A percentile compares a stretch with the other conserved stretches of the same genome.
These are phyloP conservation scores for Epicoccum sorghinum DNA, from an alignment of 2,329 filamentous ascomycete genomes.

Conservation along the genomic window DNA sequence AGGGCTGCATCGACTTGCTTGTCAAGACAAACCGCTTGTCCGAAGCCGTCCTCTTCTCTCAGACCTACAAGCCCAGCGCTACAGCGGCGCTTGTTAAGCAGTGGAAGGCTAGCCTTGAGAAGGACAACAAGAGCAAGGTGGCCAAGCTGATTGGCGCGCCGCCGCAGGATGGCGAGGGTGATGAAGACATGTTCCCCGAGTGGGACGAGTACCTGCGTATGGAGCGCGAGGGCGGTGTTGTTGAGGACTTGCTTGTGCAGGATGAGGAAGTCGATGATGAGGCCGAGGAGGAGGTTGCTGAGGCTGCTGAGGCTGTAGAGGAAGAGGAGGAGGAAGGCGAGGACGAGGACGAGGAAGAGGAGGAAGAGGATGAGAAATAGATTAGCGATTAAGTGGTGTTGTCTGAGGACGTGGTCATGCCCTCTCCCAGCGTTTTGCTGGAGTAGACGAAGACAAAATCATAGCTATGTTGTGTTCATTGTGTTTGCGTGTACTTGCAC, in stretches of 20 bases:
- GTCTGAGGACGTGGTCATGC: too few species aligned
- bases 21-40: conserved; percentile 77
- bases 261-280: conserved; percentile 42
- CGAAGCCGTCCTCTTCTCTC: conserved; percentile 88
- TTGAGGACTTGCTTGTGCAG: conserved; percentile 43
- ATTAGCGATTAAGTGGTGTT: too few species aligned
- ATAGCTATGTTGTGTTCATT: too few species aligned
- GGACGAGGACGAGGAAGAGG: conserved; percentile 29
- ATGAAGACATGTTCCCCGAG: conserved; percentile 89
- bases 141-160: conserved; percentile 83
- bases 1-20: conserved; percentile 80
- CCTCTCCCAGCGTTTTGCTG: too few species aligned
- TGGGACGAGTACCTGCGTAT: conserved; percentile 90
- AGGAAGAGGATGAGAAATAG: conserved; percentile 11
- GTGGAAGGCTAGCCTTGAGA: conserved; percentile 87
- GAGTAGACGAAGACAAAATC: too few species aligned
- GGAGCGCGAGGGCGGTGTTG: conserved; percentile 71
- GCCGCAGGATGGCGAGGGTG: conserved; percentile 64
- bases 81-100: conserved; percentile 69
- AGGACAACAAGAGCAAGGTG: conserved; percentile 83
- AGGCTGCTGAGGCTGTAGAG: conserved; percentile 37
- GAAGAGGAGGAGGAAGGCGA: conserved; percentile 36
- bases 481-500: too few species aligned
- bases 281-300: conserved; percentile 42
- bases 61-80: conserved; percentile 90